Evolutionary conservation across 805 yeast genomes (phyloP).

Genomic region (Saccharomycopsis javanensis): DNA sequence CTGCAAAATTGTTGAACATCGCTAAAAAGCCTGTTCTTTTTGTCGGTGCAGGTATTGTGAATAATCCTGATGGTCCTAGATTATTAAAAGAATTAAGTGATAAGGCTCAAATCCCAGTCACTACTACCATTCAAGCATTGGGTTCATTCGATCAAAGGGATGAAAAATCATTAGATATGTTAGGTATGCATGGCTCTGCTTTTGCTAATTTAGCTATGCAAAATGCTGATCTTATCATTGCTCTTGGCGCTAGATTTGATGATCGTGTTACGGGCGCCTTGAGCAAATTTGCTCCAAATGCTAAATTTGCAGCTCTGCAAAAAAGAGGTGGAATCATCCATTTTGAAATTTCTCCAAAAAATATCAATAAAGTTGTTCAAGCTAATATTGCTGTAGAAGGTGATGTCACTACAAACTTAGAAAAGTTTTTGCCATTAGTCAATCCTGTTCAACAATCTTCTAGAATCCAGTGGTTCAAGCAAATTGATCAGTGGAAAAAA

Average conservation of each 20-base stretch:
- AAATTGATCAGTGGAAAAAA: constrained; percentile 72
- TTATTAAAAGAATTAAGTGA: constrained; percentile 77
- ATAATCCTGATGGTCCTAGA: constrained; percentile 70
- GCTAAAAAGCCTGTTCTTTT: constrained; percentile 86
- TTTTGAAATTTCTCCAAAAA: constrained; percentile 92
- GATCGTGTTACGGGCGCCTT: constrained; percentile 93
- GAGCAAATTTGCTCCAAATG: constrained; percentile 86
- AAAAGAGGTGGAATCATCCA: constrained; percentile 93
- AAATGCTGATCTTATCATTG: constrained; percentile 84
- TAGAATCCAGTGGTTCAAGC: constrained; percentile 73
- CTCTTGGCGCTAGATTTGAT: constrained; percentile 95
- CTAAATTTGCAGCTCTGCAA: constrained; percentile 79
- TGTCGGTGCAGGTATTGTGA: constrained; percentile 86
- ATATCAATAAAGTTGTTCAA: constrained; percentile 93
- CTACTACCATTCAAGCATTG: constrained; percentile 88
- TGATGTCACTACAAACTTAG: constrained; percentile 76
- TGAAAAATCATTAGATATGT: constrained; percentile 85
- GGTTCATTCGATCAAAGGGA: constrained; percentile 93
- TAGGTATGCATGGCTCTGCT: constrained; percentile 97
- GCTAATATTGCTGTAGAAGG: constrained; percentile 97
- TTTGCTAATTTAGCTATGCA: constrained; percentile 94
- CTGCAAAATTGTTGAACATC: constrained; percentile 67
- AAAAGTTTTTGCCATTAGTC: constrained; percentile 61
- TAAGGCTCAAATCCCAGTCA: constrained; percentile 88
- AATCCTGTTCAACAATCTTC: constrained; percentile 38